Conservation (phyloP, 2,329 filamentous ascomycete genomes). For the Fusarium mundagurra region DNA sequence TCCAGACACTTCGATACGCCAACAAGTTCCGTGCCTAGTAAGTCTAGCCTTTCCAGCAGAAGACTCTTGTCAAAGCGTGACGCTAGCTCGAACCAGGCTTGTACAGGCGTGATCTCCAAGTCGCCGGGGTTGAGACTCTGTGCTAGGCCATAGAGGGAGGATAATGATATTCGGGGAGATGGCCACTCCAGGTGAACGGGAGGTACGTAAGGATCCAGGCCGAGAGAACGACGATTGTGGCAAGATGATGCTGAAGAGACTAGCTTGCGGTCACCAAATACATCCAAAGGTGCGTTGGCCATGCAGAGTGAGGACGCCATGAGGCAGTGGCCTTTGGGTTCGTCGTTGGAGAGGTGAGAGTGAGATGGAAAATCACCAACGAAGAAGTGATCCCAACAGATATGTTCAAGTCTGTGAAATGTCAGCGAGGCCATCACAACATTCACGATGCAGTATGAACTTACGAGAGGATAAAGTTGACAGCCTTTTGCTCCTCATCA, state of each 20-base stretch:
- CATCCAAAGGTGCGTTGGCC: constrained; percentile 49
- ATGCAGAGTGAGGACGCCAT: constrained; percentile 57
- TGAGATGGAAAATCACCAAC: constrained; percentile 52
- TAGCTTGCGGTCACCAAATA: constrained; percentile 45
- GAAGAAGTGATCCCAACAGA: constrained; percentile 62
- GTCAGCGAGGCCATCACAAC: not conserved
- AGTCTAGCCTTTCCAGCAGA: constrained; percentile 52
- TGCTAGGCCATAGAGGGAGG: constrained; percentile 57
- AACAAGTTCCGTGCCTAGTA: constrained; percentile 54
- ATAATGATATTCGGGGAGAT: constrained; percentile 53
- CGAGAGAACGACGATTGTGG: constrained; percentile 19
- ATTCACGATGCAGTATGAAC: constrained; percentile 20
- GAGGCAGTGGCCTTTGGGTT: constrained; percentile 53
- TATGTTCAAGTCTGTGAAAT: constrained; percentile 58
- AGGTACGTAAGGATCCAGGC: constrained; percentile 32
- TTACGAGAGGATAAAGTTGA: constrained; percentile 66
- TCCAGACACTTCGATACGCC: constrained; percentile 57
- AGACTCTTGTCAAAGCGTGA: constrained; percentile 51
- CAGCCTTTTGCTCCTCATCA: constrained; percentile 55
- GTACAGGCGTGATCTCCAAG: constrained; percentile 60
- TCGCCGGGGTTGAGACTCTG: constrained; percentile 54
- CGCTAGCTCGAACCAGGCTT: constrained; percentile 65
- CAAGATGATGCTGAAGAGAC: constrained; percentile 33
- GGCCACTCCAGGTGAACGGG: constrained; percentile 49
- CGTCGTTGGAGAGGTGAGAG: constrained; percentile 44